phyloP scores from a whole-genome alignment of 2,329 filamentous ascomycete species.

The Colletotrichum sidae region DNA sequence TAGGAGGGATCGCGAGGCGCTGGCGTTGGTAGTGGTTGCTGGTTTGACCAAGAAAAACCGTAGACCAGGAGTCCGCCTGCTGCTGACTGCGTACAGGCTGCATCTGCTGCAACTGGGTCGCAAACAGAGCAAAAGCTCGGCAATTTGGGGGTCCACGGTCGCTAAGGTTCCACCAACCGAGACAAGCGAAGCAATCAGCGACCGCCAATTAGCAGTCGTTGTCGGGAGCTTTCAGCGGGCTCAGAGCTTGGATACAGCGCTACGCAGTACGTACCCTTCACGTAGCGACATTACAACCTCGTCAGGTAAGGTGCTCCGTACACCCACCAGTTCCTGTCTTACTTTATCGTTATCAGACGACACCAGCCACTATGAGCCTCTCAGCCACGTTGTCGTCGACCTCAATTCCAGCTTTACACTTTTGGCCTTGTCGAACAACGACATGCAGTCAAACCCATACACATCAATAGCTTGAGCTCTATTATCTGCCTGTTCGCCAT shows the following conservation, averaged over 20 bases:
- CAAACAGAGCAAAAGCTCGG: constrained; percentile 37
- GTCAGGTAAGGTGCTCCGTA: neutral
- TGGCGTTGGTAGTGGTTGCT: too few relatives aligned
- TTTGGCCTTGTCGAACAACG: too few relatives aligned
- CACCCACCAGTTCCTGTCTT: constrained; percentile 24
- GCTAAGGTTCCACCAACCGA: constrained; percentile 27
- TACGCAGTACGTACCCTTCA: too few relatives aligned
- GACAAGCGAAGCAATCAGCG: constrained; percentile 37
- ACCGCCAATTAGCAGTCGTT: constrained; percentile 34
- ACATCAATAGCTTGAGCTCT: neutral
- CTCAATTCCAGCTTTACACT: constrained; percentile 1
- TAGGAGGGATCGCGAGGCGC: constrained; percentile 37
- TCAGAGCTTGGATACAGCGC: constrained; percentile 19
- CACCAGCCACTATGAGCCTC: constrained; percentile 15
- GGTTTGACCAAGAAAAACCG: constrained; percentile 30
- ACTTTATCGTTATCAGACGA: constrained; percentile 29
- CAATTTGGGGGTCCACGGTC: constrained; percentile 15
- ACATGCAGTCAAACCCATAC: too few relatives aligned
- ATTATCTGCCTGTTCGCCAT: constrained; percentile 58
- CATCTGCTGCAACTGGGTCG: constrained; percentile 34
- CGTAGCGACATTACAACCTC: too few relatives aligned
- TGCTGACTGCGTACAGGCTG: constrained; percentile 15
- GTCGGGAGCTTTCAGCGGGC: constrained; percentile 27
- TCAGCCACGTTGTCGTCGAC: neutral
- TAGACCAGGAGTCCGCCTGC: too few relatives aligned